Evolutionary conservation across 1,139 yeast genomes (phyloP).

Genomic region (Yamadazyma sp.): DNA sequence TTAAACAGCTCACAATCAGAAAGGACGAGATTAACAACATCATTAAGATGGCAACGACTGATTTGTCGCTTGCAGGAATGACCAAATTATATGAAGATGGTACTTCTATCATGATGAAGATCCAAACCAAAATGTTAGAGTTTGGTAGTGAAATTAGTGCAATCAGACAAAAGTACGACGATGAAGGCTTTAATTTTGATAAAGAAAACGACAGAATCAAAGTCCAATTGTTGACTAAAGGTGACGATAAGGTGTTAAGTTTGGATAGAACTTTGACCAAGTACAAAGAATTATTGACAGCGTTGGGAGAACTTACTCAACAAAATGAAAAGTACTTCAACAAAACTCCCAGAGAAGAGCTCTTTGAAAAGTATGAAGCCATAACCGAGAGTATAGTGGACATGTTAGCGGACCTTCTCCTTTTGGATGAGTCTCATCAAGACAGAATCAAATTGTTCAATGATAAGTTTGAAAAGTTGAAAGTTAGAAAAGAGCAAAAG

Average conservation of each 20-base stretch:
- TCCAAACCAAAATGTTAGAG: constrained; percentile 46
- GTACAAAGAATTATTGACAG: constrained; percentile 35
- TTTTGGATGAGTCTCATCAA: constrained; percentile 39
- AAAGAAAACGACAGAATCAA: constrained; percentile 46
- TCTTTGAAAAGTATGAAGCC: constrained; percentile 34
- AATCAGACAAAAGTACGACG: constrained; percentile 40
- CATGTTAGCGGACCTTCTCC: constrained; percentile 31
- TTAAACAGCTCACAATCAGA: constrained; percentile 20
- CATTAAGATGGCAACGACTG: constrained; percentile 29
- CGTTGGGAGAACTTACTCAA: constrained; percentile 22
- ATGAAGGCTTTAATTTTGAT: constrained; percentile 48
- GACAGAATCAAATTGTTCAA: constrained; percentile 40
- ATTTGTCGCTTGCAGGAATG: constrained; percentile 37
- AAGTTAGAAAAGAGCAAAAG: constrained; percentile 36
- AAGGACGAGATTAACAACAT: constrained; percentile 22
- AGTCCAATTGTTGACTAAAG: constrained; percentile 26
- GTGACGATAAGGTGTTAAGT: constrained; percentile 35
- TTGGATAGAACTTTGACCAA: constrained; percentile 35
- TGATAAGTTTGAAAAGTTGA: constrained; percentile 31
- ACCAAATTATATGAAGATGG: constrained; percentile 42
- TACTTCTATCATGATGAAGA: constrained; percentile 32
- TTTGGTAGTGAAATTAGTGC: constrained; percentile 45
- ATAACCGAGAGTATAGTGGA: constrained; percentile 34
- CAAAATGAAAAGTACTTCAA: constrained; percentile 25
- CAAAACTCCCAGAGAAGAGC: constrained; percentile 28